phyloP scores from a whole-genome alignment of 2,329 filamentous ascomycete genomes.

The Thyridium curvatum region DNA sequence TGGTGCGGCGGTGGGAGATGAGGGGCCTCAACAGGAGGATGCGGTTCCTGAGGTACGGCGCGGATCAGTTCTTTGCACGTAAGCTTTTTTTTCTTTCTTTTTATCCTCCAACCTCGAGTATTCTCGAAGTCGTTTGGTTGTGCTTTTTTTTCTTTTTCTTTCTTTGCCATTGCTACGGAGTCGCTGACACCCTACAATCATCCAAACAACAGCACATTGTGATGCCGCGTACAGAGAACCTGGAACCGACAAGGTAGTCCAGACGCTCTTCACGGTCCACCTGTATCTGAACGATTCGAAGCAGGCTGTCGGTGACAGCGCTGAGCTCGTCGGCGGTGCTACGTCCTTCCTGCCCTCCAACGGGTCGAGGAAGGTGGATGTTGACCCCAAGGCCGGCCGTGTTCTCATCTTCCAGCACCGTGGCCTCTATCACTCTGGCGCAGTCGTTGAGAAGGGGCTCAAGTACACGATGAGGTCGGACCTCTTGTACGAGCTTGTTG shows the following conservation, averaged over 20 bases:
- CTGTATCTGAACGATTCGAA: conserved; percentile 47
- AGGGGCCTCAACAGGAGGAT: conserved; percentile 62
- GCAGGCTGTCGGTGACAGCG: conserved; percentile 25
- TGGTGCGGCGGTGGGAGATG: conserved; percentile 32
- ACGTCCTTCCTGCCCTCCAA: conserved; percentile 46
- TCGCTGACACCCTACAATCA: conserved; percentile 7
- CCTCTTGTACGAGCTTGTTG: conserved; percentile 36
- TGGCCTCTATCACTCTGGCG: conserved; percentile 45
- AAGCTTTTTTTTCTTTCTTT: conserved; percentile 16
- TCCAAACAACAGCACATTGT: conserved; percentile 60
- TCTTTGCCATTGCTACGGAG: conserved; percentile 1
- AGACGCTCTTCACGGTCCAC: conserved; percentile 49
- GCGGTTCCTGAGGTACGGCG: conserved; percentile 67
- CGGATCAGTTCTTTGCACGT: conserved; percentile 66
- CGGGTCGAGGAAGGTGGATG: conserved; percentile 36
- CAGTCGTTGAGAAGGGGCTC: conserved; percentile 39
- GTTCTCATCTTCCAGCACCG: conserved; percentile 55
- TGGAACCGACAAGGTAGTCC: conserved; percentile 35
- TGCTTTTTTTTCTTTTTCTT: background rate
- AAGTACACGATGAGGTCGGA: conserved; percentile 55
- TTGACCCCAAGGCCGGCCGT: conserved; percentile 50
- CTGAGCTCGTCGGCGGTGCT: conserved; percentile 43
- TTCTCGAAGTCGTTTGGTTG: no score
- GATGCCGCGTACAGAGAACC: conserved; percentile 56
- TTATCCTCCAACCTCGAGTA: no score